Percentiles rank a stretch among this genome's conserved stretches.
Conservation (phyloP, 192 early-diverging fungal species). For the Phycomyces nitens region DNA sequence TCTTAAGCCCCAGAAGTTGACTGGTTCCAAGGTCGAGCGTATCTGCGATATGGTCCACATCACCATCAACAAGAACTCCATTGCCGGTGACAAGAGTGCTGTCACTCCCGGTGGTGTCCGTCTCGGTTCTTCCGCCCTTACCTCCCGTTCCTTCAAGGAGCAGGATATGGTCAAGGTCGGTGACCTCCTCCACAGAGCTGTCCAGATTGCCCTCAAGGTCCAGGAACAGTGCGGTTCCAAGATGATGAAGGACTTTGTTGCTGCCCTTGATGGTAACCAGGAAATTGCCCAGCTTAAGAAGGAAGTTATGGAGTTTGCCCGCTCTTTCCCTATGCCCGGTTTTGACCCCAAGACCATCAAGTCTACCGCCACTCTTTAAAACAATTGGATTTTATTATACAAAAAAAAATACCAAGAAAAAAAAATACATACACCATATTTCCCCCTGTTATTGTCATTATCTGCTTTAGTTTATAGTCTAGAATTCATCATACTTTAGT, state of each 20-base stretch:
- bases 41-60: conserved; percentile 97
- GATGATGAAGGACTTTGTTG: conserved; percentile 98
- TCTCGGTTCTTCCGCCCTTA: conserved; percentile 92
- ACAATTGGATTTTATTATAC: not conserved
- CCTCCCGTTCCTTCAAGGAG: conserved; percentile 95
- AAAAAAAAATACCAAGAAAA: not conserved
- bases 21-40: conserved; percentile 98
- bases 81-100: conserved; percentile 93
- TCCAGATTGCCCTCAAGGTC: conserved; percentile 82
- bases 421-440: no score
- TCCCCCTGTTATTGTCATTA: not conserved
- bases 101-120: conserved; percentile 97
- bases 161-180: conserved; percentile 94
- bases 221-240: conserved; percentile 85
- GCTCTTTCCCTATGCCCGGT: conserved; percentile 97
- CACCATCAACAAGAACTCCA: conserved; percentile 99
- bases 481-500: no score
- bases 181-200: conserved; percentile 93
- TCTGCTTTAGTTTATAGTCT: no score
- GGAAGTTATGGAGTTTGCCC: conserved; percentile 91
- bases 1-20: conserved; percentile 85
- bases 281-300: conserved; percentile 80
- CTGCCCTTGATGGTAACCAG: conserved; percentile 69
- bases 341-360: conserved; percentile 36
- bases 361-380: conserved; percentile 30